Conservation (phyloP, 805 yeast genomes). For the Cephaloascus fragrans region DNA sequence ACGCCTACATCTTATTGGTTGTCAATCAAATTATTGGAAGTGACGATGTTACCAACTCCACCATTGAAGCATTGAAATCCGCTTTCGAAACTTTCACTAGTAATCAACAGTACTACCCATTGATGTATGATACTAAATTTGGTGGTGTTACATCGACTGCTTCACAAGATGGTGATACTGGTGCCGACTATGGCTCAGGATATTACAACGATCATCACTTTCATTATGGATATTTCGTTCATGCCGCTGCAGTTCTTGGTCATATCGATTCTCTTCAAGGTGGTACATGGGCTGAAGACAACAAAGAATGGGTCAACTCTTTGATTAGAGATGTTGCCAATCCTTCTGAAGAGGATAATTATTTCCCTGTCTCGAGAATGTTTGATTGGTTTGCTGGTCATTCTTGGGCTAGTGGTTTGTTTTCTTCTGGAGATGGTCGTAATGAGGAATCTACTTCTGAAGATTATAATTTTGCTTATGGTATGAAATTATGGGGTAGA, state of each 20-base stretch:
- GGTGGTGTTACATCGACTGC: constrained; percentile 50
- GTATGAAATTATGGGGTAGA: constrained; percentile 59
- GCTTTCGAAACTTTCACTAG: constrained; percentile 31
- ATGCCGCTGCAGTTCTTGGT: constrained; percentile 77
- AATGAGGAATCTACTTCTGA: constrained; percentile 67
- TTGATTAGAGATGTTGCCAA: constrained; percentile 62
- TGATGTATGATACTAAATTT: constrained; percentile 45
- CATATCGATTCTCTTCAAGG: constrained; percentile 45
- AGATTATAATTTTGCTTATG: constrained; percentile 62
- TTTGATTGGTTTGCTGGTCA: constrained; percentile 73
- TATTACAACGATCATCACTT: constrained; percentile 83
- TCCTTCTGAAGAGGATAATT: constrained; percentile 39
- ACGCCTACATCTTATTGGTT: constrained; percentile 44
- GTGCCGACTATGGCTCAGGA: constrained; percentile 59
- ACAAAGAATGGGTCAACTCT: constrained; percentile 48
- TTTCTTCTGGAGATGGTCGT: constrained; percentile 54
- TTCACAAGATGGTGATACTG: constrained; percentile 30
- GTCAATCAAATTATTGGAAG: constrained; percentile 38
- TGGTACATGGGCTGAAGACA: constrained; percentile 38
- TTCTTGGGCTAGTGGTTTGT: constrained; percentile 66
- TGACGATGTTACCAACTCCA: constrained; percentile 21
- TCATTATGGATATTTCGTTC: constrained; percentile 77
- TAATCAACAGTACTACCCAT: constrained; percentile 37
- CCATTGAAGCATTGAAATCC: constrained; percentile 24
- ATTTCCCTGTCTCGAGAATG: constrained; percentile 54